Evolutionary conservation across 805 yeast species (phyloP).

Genomic region (Geotrichum ghanense): DNA sequence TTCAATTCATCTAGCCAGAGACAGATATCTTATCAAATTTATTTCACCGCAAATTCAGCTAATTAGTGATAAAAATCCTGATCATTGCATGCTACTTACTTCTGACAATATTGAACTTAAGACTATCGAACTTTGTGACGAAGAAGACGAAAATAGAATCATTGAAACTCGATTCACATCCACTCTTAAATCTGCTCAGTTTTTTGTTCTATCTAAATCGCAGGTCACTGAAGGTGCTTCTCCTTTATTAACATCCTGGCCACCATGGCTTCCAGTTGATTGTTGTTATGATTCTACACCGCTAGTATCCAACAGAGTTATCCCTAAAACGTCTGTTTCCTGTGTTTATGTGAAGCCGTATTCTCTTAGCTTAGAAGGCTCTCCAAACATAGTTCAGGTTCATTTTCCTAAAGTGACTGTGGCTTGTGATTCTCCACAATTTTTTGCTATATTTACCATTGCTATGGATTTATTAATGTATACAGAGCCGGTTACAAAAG

Average conservation of each 20-base stretch:
- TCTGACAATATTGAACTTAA: conserved; percentile 63
- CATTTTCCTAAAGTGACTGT: conserved; percentile 62
- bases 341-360: conserved; percentile 46
- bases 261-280: conserved; percentile 80
- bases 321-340: conserved; percentile 53
- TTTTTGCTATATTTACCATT: conserved; percentile 52
- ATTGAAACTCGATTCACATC: conserved; percentile 63
- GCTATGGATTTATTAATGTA: conserved; percentile 55
- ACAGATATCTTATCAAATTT: conserved; percentile 55
- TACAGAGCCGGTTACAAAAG: conserved; percentile 56
- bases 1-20: conserved; percentile 27
- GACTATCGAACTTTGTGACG: conserved; percentile 47
- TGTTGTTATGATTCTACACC: conserved; percentile 45
- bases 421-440: conserved; percentile 63
- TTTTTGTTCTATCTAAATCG: conserved; percentile 50
- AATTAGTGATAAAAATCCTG: conserved; percentile 38
- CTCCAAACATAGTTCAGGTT: conserved; percentile 39
- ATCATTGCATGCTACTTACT: conserved; percentile 52
- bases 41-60: conserved; percentile 78
- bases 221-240: conserved; percentile 33
- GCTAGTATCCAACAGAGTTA: conserved; percentile 26
- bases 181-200: conserved; percentile 55
- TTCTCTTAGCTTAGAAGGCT: conserved; percentile 21
- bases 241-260: conserved; percentile 55
- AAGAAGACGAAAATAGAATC: conserved; percentile 32